These are phyloP conservation scores for Nectriaceae sp. DNA, from an alignment of 2,329 filamentous ascomycete species.

Conservation along the genomic window DNA sequence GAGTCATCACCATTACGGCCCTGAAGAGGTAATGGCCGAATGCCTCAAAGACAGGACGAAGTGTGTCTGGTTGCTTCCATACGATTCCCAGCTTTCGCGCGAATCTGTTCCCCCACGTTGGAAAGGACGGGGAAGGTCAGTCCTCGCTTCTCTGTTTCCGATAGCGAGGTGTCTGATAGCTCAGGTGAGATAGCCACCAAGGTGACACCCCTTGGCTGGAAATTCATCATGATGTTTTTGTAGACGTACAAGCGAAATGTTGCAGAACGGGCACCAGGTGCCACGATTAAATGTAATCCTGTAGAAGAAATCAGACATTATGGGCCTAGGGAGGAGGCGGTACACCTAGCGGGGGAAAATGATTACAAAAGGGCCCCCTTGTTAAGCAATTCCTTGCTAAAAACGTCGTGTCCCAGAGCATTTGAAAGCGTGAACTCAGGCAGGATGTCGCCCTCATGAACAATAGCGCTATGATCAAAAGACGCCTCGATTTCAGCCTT, in stretches of 20 bases:
- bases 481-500: slow-evolving; percentile 4
- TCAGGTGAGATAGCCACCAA: slow-evolving; percentile 45
- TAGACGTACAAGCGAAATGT: slow-evolving; percentile 37
- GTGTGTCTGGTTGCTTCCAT: slow-evolving; percentile 30
- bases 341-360: neutral
- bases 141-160: slow-evolving; percentile 40
- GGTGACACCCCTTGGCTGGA: slow-evolving; percentile 37
- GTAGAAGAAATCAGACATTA: neutral
- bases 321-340: neutral
- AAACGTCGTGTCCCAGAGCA: slow-evolving; percentile 35
- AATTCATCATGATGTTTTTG: slow-evolving; percentile 39
- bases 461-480: slow-evolving; percentile 28
- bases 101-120: slow-evolving; percentile 37
- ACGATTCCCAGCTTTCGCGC: slow-evolving; percentile 40
- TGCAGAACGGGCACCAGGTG: slow-evolving; percentile 49
- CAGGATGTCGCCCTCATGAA: slow-evolving; percentile 36
- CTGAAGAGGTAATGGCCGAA: slow-evolving; percentile 34
- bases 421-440: slow-evolving; percentile 37
- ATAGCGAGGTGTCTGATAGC: slow-evolving; percentile 40
- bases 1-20: slow-evolving; percentile 39
- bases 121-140: slow-evolving; percentile 43
- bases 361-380: slow-evolving; percentile 34
- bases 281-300: slow-evolving; percentile 48
- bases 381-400: slow-evolving; percentile 31
- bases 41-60: slow-evolving; percentile 28